Base-by-base conservation (phyloP, 768 basidiomycete species). In the Ramaria sp. region DNA sequence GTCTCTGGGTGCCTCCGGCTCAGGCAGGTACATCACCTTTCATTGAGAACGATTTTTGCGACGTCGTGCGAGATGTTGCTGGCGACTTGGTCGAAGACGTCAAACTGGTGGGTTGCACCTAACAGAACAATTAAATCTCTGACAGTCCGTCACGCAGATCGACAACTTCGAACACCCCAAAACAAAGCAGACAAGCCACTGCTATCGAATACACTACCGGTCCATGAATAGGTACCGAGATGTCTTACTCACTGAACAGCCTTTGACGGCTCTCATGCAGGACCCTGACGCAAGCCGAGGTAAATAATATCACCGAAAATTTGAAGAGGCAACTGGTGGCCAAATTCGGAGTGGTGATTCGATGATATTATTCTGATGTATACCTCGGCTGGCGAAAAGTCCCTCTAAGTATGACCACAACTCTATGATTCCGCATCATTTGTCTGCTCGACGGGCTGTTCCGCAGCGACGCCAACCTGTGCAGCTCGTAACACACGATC, bases 21-120 rank as follows among this genome's bases (percentile, higher is more conserved):
- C n/a, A 31, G 19, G 55, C 49, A 27, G 73, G 77, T 48, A 69
- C 72, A n/a, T 61, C 55, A 37, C 48, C 60, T 5, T 74, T 93
- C 63, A 93, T 96, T 67, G 95, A 97, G 62, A 97, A 98, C 66
- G 96, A 99, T 69, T 89, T 97, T 65, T 98, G 91, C 66, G 96
- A 99, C 65, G 76, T 94, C 42, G 89, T 99, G 13, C 77, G 96
- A 53, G 94, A 96, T 62, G 80, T 88, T 6, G 92, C 89, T 4
- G 95, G 95, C 4, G 94, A 98, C 66, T 63, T 95, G 59, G 91
- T 87, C 0, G 95, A 98, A 69, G 86, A 88, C 60, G 94, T 98
- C 11, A 80, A 86, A 67, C 75, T 84, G 74, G 96, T 89, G 63
- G 64, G 80, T 67, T 7, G 9, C 20, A 37, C 33, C 12, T 47